Evolutionary conservation across 306 rosid genomes (phyloP), one percentile per base, ranked within the genome.

Genomic region (Ceratonia siliqua): DNA sequence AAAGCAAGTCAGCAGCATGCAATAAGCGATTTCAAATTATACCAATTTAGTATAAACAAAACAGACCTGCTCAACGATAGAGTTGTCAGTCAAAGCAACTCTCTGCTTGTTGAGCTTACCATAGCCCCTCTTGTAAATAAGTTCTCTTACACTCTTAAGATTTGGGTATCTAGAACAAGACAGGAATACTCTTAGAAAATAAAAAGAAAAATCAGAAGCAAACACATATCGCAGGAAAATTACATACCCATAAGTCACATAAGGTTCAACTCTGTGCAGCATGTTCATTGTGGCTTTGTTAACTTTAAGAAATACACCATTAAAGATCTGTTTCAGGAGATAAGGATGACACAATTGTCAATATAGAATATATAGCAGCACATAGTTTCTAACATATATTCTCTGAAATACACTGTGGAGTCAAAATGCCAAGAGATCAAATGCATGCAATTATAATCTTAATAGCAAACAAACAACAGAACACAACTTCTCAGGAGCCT

Each of bases 211-310:
- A 17, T 10, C 38, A 8, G 17, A 46, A 22, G 69, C 18, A 41
- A 20, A 49, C 12, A 55, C 15, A 22, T 5, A 58, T 1, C 0
- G 4, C 2, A 56, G 2, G 18, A 24, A 25, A 15, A 12, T 18
- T 10, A 32, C 76, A 33, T 76, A 94, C 98, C 98, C 98, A 18
- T 83, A 94, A 1, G 97, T 94, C 12, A 90, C 96, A 66, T 88
- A 91, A 2, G 98, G 98, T 62, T 93, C 98, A 70, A 93, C 97
- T 68, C 97, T 82, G 74, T 78, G 97, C 25, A 93, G 89, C 98
- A 93, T 93, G 78, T 93, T 88, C 79, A 93, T 3, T 21, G 97
- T 91, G 1, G 97, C 97, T 46, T 93, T 93, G 93, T 93, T 93
- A 0, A 93, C 98, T 80, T 93, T 91, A 22, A 93, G 82, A 39